Conservation (phyloP, 805 yeast genomes). For the Lipomyces chichibuensis region DNA sequence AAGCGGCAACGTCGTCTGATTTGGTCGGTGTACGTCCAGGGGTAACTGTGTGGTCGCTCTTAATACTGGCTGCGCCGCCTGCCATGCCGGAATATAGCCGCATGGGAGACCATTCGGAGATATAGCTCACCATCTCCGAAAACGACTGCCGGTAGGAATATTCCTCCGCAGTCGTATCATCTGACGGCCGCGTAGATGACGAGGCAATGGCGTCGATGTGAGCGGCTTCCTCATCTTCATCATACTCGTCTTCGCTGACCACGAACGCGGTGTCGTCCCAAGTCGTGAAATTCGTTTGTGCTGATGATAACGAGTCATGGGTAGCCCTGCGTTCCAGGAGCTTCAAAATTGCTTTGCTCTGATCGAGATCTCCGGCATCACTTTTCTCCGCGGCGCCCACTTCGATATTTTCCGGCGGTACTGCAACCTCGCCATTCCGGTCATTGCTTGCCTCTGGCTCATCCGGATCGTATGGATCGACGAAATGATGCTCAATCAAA, state of each 20-base stretch:
- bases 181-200: background rate
- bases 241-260: constrained; percentile 26
- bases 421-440: background rate
- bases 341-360: background rate
- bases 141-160: constrained; percentile 12
- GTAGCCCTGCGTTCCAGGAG: constrained; percentile 1
- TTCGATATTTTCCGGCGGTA: background rate
- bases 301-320: background rate
- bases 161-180: background rate
- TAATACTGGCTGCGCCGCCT: background rate
- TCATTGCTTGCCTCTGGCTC: background rate
- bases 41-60: background rate
- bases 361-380: constrained; percentile 1
- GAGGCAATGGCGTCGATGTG: background rate
- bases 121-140: constrained; percentile 14
- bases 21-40: background rate
- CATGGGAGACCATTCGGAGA: constrained; percentile 31
- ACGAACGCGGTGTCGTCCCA: constrained; percentile 30
- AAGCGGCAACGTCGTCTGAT: background rate
- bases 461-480: constrained; percentile 36
- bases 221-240: constrained; percentile 1
- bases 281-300: constrained; percentile 13
- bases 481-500: constrained; percentile 67
- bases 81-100: constrained; percentile 11
- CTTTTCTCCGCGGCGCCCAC: background rate